Evolutionary conservation across 2,329 filamentous ascomycete species (phyloP), one percentile per base, ranked within the genome.

Genomic region (Diplodia intermedia): DNA sequence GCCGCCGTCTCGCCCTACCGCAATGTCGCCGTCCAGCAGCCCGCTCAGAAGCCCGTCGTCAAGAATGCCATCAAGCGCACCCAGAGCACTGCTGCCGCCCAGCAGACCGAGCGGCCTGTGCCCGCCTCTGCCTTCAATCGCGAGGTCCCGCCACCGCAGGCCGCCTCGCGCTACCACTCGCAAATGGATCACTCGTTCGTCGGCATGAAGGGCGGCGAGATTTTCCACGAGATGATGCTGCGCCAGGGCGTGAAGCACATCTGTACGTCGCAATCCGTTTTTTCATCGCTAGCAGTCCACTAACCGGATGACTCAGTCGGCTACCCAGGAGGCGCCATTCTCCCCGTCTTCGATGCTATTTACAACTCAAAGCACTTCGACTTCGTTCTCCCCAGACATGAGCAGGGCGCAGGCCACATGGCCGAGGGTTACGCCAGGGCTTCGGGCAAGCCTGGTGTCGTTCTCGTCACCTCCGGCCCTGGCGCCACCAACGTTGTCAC

Each of bases 141-240:
- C 69, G 78, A 83, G 53, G 76, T 81, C 73, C 78, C 82, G 66
- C 80, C 82, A 72, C 82, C 82, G 52, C 74, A 84, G 72, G 78
- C 79, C 75, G 81, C 80, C 65, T 67, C 65, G 65, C 65, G 65
- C 29, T 83, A 80, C 76, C 77, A 80, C 66, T 82, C 80, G 26
- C 82, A 84, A 72, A 83, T 85, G 82, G 83, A 85, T 75, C 83
- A 85, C 73, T 83, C 82, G 69, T 97, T 98, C 80, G 93, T 98
- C 76, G 94, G 94, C 71, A 94, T 94, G 86, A 97, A 89, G 61
- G 94, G 95, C 77, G 95, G 95, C 77, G 90, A 97, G 81, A 97
- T 98, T 74, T 97, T 98, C 82, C 94, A 98, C 81, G 94, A 98
- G 83, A 98, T 98, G 94, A 97, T 99, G 94, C 86, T 97, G 70